Base-by-base conservation (phyloP, 805 yeast species). In the Ascoidea asiatica region DNA sequence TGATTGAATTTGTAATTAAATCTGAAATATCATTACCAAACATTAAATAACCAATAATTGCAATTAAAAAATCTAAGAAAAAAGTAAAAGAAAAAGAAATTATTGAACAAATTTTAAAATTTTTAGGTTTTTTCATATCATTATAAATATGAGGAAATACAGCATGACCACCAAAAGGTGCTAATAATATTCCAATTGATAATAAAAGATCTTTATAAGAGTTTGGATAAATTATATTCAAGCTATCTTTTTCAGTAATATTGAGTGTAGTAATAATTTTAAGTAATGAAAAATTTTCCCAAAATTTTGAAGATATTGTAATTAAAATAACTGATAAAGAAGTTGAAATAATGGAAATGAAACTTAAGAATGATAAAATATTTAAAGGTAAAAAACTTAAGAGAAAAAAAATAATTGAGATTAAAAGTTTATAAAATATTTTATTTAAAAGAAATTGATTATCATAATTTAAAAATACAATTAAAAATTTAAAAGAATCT, bases 101-200 rank as follows among this genome's bases (percentile, higher is more conserved):
- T 37, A 70, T 66, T 43, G 79, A 66, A 47, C 80, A 69, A 19
- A 57, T 55, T n/a, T 57, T 51, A 56, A 74, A 83, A 53, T 80
- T 77, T 22, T 63, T 50, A 3, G 90, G 89, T 51, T 77, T 81
- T 44, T 83, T 68, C 82, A 83, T 78, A 59, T 83, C 94, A 35
- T 77, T 69, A 57, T 77, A 79, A 44, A 83, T 65, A 51, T 83
- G 83, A 2, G 92, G 92, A 54, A 83, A 84, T 20, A 84, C 74
- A 4, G 92, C 86, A 61, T 83, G 92, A 0, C 92, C 90, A 5
- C 92, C 89, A 67, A 83, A 84, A 1, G 90, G 89, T 4, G 89
- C 81, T 69, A 79, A 69, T 48, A 78, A 70, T 43, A 79, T 77
- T 8, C 85, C 85, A 42, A 77, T 64, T 1, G 81, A 72, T 35